Percentiles rank a stretch among this genome's conserved stretches.
Evolutionary conservation across 2,329 filamentous ascomycete species (phyloP).

Genomic region (Triangularia verruculosa): DNA sequence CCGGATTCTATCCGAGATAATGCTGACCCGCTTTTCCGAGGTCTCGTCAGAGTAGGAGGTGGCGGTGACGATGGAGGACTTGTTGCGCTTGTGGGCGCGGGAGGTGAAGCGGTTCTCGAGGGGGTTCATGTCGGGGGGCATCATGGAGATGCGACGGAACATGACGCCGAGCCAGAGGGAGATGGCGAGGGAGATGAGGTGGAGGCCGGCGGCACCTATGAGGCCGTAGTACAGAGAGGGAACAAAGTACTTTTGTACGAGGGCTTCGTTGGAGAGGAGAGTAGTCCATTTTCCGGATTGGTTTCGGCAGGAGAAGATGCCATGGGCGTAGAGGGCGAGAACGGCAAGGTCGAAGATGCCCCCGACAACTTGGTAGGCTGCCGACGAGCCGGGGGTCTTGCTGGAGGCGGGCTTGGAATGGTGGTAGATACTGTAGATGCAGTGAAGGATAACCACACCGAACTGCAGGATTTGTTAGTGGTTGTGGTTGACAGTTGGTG

Average conservation of each 20-base stretch:
- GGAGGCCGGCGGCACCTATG: conserved; percentile 61
- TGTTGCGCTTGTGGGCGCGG: conserved; percentile 73
- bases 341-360: conserved; percentile 64
- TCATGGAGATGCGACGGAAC: conserved; percentile 75
- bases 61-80: conserved; percentile 51
- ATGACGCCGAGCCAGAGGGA: conserved; percentile 72
- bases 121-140: conserved; percentile 95
- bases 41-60: conserved; percentile 43
- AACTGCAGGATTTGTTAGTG: conserved; percentile 8
- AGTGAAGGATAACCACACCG: conserved; percentile 70
- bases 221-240: conserved; percentile 67
- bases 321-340: conserved; percentile 56
- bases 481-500: neutral
- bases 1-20: conserved; percentile 40
- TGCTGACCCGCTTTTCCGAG: conserved; percentile 60
- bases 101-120: conserved; percentile 82
- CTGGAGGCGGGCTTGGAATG: conserved; percentile 66
- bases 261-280: conserved; percentile 54
- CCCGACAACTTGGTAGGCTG: conserved; percentile 87
- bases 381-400: conserved; percentile 74
- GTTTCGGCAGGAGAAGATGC: conserved; percentile 45
- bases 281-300: conserved; percentile 62
- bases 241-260: conserved; percentile 57
- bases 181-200: conserved; percentile 66
- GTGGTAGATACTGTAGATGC: conserved; percentile 77